A percentile compares a stretch with the other conserved stretches of the same genome.
phyloP scores from a whole-genome alignment of 768 basidiomycete genomes.

The Mycena vulgaris region DNA sequence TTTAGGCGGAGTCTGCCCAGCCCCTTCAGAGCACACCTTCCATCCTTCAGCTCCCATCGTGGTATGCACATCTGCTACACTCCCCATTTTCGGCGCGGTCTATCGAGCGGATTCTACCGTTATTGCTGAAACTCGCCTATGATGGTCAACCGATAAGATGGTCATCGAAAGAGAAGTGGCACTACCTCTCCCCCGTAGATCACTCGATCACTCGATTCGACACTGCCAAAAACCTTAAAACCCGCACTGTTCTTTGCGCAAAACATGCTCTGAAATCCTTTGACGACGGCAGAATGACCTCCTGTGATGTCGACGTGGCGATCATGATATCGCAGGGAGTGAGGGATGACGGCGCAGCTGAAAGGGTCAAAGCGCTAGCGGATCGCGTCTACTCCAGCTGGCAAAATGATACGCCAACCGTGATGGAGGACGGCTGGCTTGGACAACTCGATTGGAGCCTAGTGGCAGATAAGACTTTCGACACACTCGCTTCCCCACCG shows the following conservation, averaged over 20 bases:
- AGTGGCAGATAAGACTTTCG: constrained; percentile 31
- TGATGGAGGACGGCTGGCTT: constrained; percentile 68
- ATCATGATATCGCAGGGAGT: constrained; percentile 62
- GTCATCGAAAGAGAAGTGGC: constrained; percentile 75
- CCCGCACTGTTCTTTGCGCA: constrained; percentile 59
- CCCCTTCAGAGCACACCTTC: background rate
- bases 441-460: constrained; percentile 79
- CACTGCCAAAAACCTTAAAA: constrained; percentile 59
- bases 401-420: constrained; percentile 35
- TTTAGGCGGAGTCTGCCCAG: background rate
- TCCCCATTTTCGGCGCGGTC: constrained; percentile 59
- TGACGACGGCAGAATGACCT: constrained; percentile 56
- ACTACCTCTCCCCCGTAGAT: constrained; percentile 58
- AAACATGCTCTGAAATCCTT: constrained; percentile 66
- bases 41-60: constrained; percentile 59
- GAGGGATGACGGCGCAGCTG: constrained; percentile 50
- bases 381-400: constrained; percentile 47
- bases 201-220: constrained; percentile 55
- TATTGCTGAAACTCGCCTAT: constrained; percentile 75
- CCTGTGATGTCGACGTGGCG: constrained; percentile 61
- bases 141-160: constrained; percentile 74
- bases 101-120: constrained; percentile 73
- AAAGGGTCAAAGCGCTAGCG: constrained; percentile 60
- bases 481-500: constrained; percentile 8
- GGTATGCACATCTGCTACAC: constrained; percentile 68